Evolutionary conservation across 1,284 basidiomycete species (phyloP), one percentile per base, ranked within the genome.

Genomic region (Cryptococcus sp.): DNA sequence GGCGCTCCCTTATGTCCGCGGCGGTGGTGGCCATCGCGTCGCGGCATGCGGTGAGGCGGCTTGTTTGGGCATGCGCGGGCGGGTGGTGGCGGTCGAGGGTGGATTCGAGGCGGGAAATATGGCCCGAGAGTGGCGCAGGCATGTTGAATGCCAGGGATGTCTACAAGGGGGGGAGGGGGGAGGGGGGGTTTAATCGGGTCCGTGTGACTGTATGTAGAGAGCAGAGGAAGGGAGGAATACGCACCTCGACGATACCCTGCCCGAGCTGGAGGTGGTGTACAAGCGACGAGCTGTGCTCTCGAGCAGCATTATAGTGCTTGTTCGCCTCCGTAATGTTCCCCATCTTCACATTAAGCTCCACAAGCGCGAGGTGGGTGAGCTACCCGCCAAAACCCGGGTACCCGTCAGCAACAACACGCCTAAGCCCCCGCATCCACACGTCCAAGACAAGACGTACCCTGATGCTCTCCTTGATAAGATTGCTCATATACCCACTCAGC

Each of bases 381-480:
- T 75, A 55, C 11, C 9, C 28, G 28, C 28, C 28, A 9, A 9
- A 33, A 9, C 9, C 4, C 28, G 9, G 9, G 28, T 33, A 5
- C 28, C 28, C 28, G 9, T 33, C 28, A 33, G 28, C 28, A n/a
- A n/a, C n/a, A n/a, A n/a, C n/a, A n/a, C n/a, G n/a, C n/a, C n/a
- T n/a, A n/a, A n/a, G n/a, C n/a, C n/a, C n/a, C n/a, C n/a, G n/a
- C n/a, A n/a, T n/a, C n/a, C n/a, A n/a, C n/a, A n/a, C 16, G 18
- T 37, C 16, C 35, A 37, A 24, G 36, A 18, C 3, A 1, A 1
- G 6, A 61, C 73, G 63, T 59, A 76, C 73, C 28, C 73, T 48
- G 33, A 76, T 76, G 55, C 67, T 70, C 63, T 76, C 73, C 50
- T 72, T 74, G 66, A 75, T 75, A 24, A 76, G 62, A 54, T 74